phyloP scores from a whole-genome alignment of 75 land plant genomes.

The Ceratopteris richardii region DNA sequence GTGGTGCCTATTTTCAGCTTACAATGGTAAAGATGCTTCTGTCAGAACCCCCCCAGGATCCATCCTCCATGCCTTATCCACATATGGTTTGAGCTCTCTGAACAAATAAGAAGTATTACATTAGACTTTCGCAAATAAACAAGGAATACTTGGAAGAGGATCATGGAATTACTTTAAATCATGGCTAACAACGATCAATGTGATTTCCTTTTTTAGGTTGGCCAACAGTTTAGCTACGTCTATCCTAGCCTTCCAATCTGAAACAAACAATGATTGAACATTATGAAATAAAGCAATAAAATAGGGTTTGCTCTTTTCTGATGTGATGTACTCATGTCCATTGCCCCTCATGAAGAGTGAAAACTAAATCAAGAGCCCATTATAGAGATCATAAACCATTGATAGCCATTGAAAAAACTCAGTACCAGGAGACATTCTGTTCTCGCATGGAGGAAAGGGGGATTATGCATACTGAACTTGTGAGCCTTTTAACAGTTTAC shows the following conservation, averaged over 20 bases:
- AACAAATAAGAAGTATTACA: neutral
- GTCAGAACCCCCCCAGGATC: conserved; percentile 70
- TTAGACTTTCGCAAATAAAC: neutral
- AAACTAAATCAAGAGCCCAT: neutral
- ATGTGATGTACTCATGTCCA: no score
- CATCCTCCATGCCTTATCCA: conserved; percentile 88
- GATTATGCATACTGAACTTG: no score
- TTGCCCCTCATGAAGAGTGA: neutral
- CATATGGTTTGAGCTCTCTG: conserved; percentile 72
- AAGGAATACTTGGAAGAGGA: neutral
- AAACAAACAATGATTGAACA: no score
- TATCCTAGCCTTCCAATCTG: conserved; percentile 91
- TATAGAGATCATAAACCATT: no score
- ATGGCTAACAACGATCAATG: conserved; percentile 91
- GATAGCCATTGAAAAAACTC: no score
- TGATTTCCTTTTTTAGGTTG: conserved; percentile 72
- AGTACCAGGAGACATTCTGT: no score
- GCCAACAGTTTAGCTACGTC: conserved; percentile 78
- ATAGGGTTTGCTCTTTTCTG: no score
- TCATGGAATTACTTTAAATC: conserved; percentile 85
- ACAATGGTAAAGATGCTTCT: conserved; percentile 39
- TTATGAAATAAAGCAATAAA: neutral
- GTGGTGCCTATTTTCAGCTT: no score
- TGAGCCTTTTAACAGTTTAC: no score
- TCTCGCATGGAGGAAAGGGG: no score